These are phyloP conservation scores for Kalanchoe fedtschenkoi DNA, from an alignment of 164 flowering plant genomes.

Conservation along the genomic window DNA sequence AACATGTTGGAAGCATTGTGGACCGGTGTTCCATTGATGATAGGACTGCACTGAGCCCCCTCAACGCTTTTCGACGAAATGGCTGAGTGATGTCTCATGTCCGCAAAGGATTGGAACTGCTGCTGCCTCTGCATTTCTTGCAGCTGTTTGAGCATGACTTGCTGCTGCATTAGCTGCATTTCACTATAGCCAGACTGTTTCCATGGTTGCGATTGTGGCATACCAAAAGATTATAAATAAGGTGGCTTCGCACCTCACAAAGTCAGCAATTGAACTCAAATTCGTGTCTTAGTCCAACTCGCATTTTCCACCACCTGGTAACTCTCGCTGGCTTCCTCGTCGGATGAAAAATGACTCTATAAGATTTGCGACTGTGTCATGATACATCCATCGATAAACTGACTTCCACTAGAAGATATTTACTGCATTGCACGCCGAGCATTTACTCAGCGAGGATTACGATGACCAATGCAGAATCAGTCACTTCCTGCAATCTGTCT, in stretches of 20 bases:
- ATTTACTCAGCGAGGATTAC: neutral
- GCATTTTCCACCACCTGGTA: too few species aligned
- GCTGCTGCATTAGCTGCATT: slow-evolving; percentile 51
- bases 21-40: slow-evolving; percentile 34
- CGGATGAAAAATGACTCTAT: too few species aligned
- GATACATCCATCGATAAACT: neutral
- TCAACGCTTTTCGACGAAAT: slow-evolving; percentile 26
- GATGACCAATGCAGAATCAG: neutral
- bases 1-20: slow-evolving; percentile 41
- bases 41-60: slow-evolving; percentile 28
- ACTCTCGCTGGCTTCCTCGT: neutral
- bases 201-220: slow-evolving; percentile 29
- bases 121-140: slow-evolving; percentile 64
- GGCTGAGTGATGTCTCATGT: slow-evolving; percentile 32
- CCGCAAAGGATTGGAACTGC: slow-evolving; percentile 45
- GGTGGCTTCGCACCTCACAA: too few species aligned
- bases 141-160: slow-evolving; percentile 48
- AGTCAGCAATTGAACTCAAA: too few species aligned
- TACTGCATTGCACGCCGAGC: neutral
- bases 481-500: neutral
- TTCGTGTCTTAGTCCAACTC: too few species aligned
- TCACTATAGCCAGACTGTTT: slow-evolving; percentile 43
- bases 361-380: neutral
- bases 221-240: neutral
- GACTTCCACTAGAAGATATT: neutral